Conservation (phyloP, 2,329 filamentous ascomycete genomes). For the Arthrobotrys sphaeroides region DNA sequence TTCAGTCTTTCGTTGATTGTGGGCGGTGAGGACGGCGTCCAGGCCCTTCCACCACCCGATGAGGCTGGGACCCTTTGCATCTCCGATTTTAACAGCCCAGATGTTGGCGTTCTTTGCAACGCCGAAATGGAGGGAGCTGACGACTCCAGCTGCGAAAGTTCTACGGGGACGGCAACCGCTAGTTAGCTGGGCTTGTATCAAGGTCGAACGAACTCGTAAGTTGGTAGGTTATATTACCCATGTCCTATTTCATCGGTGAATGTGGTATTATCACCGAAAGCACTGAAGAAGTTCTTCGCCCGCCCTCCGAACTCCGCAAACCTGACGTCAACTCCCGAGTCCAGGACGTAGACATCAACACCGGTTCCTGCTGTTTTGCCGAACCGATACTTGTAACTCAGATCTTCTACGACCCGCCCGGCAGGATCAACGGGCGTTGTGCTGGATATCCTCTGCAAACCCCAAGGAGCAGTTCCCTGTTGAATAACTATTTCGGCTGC, state of each 20-base stretch:
- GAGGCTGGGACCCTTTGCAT: constrained; percentile 46
- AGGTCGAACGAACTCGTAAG: not conserved
- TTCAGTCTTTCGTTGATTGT: not conserved
- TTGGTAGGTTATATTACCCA: not conserved
- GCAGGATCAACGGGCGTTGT: not conserved
- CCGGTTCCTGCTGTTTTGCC: not conserved
- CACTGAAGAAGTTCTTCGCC: not conserved
- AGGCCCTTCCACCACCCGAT: not conserved
- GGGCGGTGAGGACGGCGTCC: not conserved
- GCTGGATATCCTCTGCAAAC: not conserved
- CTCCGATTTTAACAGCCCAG: not conserved
- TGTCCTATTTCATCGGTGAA: not conserved
- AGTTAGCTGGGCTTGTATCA: not conserved
- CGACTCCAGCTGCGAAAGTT: not conserved
- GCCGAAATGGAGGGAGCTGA: not conserved
- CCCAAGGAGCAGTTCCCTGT: not conserved
- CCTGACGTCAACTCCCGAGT: not conserved
- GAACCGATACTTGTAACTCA: not conserved
- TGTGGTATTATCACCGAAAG: not conserved
- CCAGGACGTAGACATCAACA: not conserved
- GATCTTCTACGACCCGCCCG: not conserved
- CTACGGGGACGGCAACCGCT: not conserved
- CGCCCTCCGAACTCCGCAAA: not conserved
- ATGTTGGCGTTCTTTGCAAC: not conserved
- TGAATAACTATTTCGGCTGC: not conserved